Base-by-base conservation (phyloP, 352 stramenopile species). In the Pythium aquatile region DNA sequence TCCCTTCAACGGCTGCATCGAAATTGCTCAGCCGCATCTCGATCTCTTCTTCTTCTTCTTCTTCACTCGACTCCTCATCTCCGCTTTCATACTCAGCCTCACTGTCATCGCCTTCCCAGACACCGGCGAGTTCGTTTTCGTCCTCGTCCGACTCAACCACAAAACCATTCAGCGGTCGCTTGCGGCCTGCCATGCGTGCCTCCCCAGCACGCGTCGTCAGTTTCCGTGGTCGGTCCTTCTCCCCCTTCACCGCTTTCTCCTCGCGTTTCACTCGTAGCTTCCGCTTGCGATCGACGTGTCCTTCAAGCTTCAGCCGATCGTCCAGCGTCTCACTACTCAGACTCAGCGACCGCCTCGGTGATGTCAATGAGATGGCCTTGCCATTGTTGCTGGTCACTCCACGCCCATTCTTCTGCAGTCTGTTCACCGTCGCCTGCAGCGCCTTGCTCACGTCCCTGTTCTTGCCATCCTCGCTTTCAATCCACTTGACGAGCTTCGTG, bases 391-490 rank as follows among this genome's bases (percentile, higher is more conserved):
- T 30, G 2, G n/a, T 14, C 1, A 20, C 29, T 3, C 37, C 40
- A 20, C 30, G 30, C 5, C 63, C 49, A 8, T 61, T 47, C 16
- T 29, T 56, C 28, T 65, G 63, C 0, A 70, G 39, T 17, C 61
- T 70, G 49, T 65, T 65, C 37, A 88, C 40, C n/a, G 85, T 20
- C 24, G 82, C 69, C 8, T 67, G 70, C 5, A 72, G 51, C 17
- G 64, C 40, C 33, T 51, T 26, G 20, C 11, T 54, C 33, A 63
- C 5, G 24, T 26, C 37, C 24, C 33, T 42, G 63, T 91, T 75
- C 42, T 80, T 76, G 24, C 72, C 70, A 26, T 78, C 64, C 37
- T 91, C 79, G 29, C 52, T 28, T 61, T 88, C 74, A 46, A 91
- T 58, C 82, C 82, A 91, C 57, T 77, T 78, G 24, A 78, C 58